Evolutionary conservation across 2,329 filamentous ascomycete species (phyloP).

Genomic region (Achaetomium macrosporum): DNA sequence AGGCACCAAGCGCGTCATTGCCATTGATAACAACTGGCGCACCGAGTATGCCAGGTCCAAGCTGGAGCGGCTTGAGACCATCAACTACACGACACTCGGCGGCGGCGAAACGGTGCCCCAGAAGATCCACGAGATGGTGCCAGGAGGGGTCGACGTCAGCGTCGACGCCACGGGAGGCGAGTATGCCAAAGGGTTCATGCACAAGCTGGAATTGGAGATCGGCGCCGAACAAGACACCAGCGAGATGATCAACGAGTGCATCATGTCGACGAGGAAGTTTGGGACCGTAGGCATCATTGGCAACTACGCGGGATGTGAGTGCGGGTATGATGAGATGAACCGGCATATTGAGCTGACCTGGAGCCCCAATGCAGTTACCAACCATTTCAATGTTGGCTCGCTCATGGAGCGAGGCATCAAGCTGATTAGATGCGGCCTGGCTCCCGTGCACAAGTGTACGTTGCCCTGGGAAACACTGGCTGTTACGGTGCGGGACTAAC

Average conservation of each 20-base stretch:
- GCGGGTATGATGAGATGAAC: no score
- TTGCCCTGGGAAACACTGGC: neutral
- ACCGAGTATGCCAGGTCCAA: conserved; percentile 11
- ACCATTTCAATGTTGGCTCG: conserved; percentile 17
- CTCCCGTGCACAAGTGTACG: conserved; percentile 16
- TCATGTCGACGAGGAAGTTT: conserved; percentile 14
- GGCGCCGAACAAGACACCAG: conserved; percentile 16
- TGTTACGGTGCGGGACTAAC: no score
- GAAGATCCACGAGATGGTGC: conserved; percentile 16
- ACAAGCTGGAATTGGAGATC: conserved; percentile 13
- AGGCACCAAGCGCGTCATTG: conserved; percentile 15
- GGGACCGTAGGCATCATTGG: conserved; percentile 13
- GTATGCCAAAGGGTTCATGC: conserved; percentile 11
- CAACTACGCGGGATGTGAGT: conserved; percentile 13
- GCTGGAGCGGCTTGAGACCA: conserved; percentile 9
- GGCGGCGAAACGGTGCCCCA: conserved; percentile 6
- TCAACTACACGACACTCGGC: conserved; percentile 10
- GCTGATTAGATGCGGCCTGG: conserved; percentile 15
- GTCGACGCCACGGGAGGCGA: conserved; percentile 17
- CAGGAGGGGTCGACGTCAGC: conserved; percentile 13
- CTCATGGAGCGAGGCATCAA: conserved; percentile 16
- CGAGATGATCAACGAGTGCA: conserved; percentile 17
- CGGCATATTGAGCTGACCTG: neutral
- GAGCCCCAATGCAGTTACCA: conserved; percentile 7
- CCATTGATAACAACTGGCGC: conserved; percentile 16